phyloP scores from a whole-genome alignment of 371 early-diverging fungal species.

The Mucor indicus region DNA sequence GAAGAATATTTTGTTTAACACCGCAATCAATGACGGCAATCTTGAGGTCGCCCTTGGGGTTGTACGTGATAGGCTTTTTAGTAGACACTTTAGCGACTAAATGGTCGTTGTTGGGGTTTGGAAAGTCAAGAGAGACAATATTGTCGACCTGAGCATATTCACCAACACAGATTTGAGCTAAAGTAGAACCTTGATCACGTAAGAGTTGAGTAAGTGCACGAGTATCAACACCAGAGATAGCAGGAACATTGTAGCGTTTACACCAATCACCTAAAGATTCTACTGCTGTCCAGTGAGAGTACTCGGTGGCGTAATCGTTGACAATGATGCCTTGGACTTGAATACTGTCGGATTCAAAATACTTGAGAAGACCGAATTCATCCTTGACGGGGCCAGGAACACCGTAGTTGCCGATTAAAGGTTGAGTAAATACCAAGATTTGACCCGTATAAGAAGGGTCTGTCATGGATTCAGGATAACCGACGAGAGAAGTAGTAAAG shows the following conservation, averaged over 20 bases:
- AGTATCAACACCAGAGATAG: constrained; percentile 91
- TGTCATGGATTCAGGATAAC: constrained; percentile 95
- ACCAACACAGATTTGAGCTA: constrained; percentile 75
- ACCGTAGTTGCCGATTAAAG: constrained; percentile 95
- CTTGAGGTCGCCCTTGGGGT: constrained; percentile 70
- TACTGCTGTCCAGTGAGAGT: constrained; percentile 88
- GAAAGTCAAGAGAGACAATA: constrained; percentile 38
- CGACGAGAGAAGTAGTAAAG: constrained; percentile 91
- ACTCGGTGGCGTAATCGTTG: constrained; percentile 85
- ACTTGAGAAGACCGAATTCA: constrained; percentile 72
- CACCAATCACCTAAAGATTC: constrained; percentile 90
- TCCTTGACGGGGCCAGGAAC: constrained; percentile 85
- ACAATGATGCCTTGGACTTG: constrained; percentile 90
- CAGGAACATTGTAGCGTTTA: constrained; percentile 84
- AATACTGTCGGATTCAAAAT: constrained; percentile 92
- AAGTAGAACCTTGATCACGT: constrained; percentile 84
- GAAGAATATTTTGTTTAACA: constrained; percentile 90
- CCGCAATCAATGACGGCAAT: constrained; percentile 88
- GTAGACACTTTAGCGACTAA: constrained; percentile 56
- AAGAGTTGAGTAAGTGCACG: constrained; percentile 92
- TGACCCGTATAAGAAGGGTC: constrained; percentile 97
- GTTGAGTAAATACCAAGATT: constrained; percentile 93
- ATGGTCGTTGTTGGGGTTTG: constrained; percentile 74
- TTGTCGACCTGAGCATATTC: constrained; percentile 40
- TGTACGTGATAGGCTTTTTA: constrained; percentile 67